Conservation (phyloP, 2,329 filamentous ascomycete genomes). For the Lanzia echinophila region DNA sequence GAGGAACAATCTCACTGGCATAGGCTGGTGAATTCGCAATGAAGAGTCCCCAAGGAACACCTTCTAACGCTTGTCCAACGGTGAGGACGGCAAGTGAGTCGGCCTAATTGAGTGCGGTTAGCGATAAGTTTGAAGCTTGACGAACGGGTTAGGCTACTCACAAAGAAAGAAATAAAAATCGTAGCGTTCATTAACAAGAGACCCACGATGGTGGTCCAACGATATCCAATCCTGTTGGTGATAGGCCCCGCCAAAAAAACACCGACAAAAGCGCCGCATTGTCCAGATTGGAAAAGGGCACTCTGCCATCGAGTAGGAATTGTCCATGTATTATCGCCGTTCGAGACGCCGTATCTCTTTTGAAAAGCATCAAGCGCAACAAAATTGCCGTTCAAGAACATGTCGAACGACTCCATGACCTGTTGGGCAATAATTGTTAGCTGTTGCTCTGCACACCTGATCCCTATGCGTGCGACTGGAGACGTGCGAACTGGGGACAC, state of each 20-base stretch:
- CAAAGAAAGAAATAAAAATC: slow-evolving; percentile 38
- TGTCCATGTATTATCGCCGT: slow-evolving; percentile 19
- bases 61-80: slow-evolving; percentile 51
- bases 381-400: slow-evolving; percentile 56
- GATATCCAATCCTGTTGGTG: slow-evolving; percentile 52
- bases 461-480: too few relatives aligned
- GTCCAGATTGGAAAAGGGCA: slow-evolving; percentile 48
- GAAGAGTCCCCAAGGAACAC: slow-evolving; percentile 60
- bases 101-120: background rate
- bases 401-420: slow-evolving; percentile 59
- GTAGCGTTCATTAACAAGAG: slow-evolving; percentile 49
- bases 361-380: slow-evolving; percentile 44
- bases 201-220: slow-evolving; percentile 48
- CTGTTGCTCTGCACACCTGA: too few relatives aligned
- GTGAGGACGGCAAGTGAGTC: slow-evolving; percentile 36
- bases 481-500: too few relatives aligned
- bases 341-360: background rate
- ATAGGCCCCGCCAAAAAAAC: slow-evolving; percentile 54
- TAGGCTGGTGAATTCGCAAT: slow-evolving; percentile 60
- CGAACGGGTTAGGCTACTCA: slow-evolving; percentile 20
- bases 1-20: slow-evolving; percentile 54
- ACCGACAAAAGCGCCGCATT: slow-evolving; percentile 52
- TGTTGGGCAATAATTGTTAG: slow-evolving; percentile 22
- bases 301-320: slow-evolving; percentile 52
- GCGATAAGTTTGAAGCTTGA: background rate